Percentiles rank a stretch among this genome's conserved stretches.
Evolutionary conservation across 1,284 basidiomycete genomes (phyloP).

Genomic region (Puccinia hordei): DNA sequence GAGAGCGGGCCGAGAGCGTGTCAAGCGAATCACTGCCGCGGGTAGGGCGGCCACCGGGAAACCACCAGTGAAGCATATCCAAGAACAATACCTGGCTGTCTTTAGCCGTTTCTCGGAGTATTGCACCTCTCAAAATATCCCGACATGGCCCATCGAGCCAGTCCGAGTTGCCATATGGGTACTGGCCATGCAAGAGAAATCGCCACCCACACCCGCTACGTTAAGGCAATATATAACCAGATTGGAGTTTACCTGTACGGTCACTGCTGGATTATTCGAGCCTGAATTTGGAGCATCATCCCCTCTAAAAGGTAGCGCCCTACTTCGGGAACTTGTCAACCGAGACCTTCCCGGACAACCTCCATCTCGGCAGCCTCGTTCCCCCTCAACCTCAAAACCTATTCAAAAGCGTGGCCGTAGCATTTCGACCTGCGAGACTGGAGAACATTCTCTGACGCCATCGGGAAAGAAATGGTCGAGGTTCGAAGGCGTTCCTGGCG

Average conservation of each 20-base stretch:
- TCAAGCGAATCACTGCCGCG: slow-evolving; percentile 44
- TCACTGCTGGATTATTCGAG: slow-evolving; percentile 41
- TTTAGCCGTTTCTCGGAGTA: slow-evolving; percentile 42
- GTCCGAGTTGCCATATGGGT: slow-evolving; percentile 48
- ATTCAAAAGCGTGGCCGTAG: slow-evolving; percentile 36
- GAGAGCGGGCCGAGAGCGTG: slow-evolving; percentile 41
- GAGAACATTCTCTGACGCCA: slow-evolving; percentile 20
- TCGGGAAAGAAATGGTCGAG: slow-evolving; percentile 26
- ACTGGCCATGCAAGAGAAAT: slow-evolving; percentile 50
- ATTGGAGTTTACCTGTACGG: slow-evolving; percentile 47
- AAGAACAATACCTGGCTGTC: slow-evolving; percentile 48
- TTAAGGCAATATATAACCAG: slow-evolving; percentile 47
- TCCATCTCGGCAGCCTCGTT: slow-evolving; percentile 17
- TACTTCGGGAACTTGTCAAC: slow-evolving; percentile 40
- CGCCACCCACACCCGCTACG: slow-evolving; percentile 42
- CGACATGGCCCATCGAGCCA: slow-evolving; percentile 48
- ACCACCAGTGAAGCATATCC: slow-evolving; percentile 47
- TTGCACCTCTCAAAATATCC: slow-evolving; percentile 39
- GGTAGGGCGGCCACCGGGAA: slow-evolving; percentile 46
- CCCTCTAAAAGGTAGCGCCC: slow-evolving; percentile 38
- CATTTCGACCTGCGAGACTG: slow-evolving; percentile 18
- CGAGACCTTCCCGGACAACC: slow-evolving; percentile 43
- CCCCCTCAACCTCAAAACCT: slow-evolving; percentile 22
- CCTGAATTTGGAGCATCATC: slow-evolving; percentile 40
- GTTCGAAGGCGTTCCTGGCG: slow-evolving; percentile 19